Evolutionary conservation across 164 flowering plant species (phyloP).

Genomic region (Chloranthus sessilifolius): DNA sequence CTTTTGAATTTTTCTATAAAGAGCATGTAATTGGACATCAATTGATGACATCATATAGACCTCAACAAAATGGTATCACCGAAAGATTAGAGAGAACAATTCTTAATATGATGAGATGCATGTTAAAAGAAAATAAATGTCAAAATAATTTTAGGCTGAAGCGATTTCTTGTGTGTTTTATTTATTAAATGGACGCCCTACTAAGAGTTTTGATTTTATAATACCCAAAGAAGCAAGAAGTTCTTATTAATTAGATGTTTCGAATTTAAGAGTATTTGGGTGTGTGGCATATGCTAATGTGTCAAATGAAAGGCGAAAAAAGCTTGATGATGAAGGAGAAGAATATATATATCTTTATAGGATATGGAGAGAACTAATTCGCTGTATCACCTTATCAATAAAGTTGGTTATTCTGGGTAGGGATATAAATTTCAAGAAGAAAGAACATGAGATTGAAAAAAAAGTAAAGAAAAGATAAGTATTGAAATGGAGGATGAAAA

Average conservation of each 20-base stretch:
- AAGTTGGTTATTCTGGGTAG: neutral
- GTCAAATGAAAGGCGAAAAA: neutral
- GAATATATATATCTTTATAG: slow-evolving; percentile 5
- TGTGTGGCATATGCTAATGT: slow-evolving; percentile 11
- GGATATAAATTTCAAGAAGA: slow-evolving; percentile 5
- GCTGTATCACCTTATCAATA: neutral
- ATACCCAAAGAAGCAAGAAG: slow-evolving; percentile 14
- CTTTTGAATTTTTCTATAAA: neutral
- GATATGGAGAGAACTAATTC: neutral
- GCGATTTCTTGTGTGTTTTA: slow-evolving; percentile 7
- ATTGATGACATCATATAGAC: neutral
- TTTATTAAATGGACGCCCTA: neutral
- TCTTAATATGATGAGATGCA: neutral
- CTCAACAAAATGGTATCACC: neutral
- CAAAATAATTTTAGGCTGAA: slow-evolving; percentile 8
- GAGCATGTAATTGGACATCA: neutral
- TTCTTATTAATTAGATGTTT: slow-evolving; percentile 4
- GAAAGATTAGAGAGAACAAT: slow-evolving; percentile 1
- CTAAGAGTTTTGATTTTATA: neutral
- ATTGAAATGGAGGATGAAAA: no score
- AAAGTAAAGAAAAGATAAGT: no score
- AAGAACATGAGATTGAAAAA: neutral
- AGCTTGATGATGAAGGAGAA: slow-evolving; percentile 9
- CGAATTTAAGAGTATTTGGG: slow-evolving; percentile 14
- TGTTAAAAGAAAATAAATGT: neutral